Conservation (phyloP, 805 yeast species). For the Sungouiella blattae region DNA sequence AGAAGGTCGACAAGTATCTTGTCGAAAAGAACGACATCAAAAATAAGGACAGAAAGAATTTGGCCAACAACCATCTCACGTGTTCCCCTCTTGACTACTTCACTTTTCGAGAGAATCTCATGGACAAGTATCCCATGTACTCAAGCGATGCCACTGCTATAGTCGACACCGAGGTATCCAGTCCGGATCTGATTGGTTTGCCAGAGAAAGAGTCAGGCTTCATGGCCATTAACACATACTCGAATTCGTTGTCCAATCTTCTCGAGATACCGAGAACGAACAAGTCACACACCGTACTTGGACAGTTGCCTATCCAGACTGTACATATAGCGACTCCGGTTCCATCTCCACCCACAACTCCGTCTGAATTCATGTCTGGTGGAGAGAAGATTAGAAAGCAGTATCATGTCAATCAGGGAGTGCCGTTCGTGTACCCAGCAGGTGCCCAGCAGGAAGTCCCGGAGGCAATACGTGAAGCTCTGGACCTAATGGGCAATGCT, state of each 20-base stretch:
- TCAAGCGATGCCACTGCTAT: constrained; percentile 1
- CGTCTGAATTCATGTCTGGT: constrained; percentile 44
- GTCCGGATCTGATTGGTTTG: constrained; percentile 3
- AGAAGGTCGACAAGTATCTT: constrained; percentile 45
- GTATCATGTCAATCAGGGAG: constrained; percentile 62
- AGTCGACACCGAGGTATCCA: not conserved
- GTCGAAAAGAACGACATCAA: constrained; percentile 36
- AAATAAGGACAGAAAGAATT: constrained; percentile 19
- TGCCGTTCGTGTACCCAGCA: constrained; percentile 64
- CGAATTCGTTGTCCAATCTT: constrained; percentile 56
- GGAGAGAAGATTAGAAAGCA: constrained; percentile 50
- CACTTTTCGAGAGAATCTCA: constrained; percentile 70
- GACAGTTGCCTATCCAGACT: constrained; percentile 49
- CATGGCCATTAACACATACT: constrained; percentile 40
- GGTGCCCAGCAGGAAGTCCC: constrained; percentile 46
- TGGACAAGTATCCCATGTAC: constrained; percentile 70
- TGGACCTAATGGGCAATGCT: constrained; percentile 58
- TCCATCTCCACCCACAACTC: constrained; percentile 67
- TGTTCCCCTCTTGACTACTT: constrained; percentile 86
- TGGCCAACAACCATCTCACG: constrained; percentile 28
- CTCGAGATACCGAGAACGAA: constrained; percentile 57
- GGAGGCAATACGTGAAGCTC: constrained; percentile 74
- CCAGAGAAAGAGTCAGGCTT: constrained; percentile 12
- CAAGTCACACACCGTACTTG: constrained; percentile 40
- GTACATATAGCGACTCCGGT: constrained; percentile 83